phyloP scores from a whole-genome alignment of 805 yeast species.

The Suhomyces faveliae region DNA sequence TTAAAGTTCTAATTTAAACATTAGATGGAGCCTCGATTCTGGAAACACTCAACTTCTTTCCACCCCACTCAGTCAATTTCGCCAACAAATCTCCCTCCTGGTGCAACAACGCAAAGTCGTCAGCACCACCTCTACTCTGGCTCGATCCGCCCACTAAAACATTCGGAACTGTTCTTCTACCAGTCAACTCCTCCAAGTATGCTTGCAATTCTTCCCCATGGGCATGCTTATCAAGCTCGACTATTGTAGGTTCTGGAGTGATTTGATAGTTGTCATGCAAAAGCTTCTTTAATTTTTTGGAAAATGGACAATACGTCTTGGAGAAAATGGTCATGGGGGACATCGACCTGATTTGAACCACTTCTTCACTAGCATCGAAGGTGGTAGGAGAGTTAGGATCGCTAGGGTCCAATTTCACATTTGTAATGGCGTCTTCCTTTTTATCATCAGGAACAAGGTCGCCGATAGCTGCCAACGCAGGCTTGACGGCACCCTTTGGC shows the following conservation, averaged over 20 bases:
- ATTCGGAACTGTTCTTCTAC: slow-evolving; percentile 89
- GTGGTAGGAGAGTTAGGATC: slow-evolving; percentile 4
- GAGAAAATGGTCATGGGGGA: slow-evolving; percentile 68
- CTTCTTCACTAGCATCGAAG: slow-evolving; percentile 41
- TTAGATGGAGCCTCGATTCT: slow-evolving; percentile 60
- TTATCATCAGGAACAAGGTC: slow-evolving; percentile 7
- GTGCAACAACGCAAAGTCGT: slow-evolving; percentile 70
- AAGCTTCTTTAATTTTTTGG: slow-evolving; percentile 66
- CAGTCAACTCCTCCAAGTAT: slow-evolving; percentile 64
- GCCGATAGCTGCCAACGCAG: not conserved
- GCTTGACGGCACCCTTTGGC: slow-evolving; percentile 4
- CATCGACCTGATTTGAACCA: slow-evolving; percentile 52
- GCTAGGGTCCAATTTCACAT: slow-evolving; percentile 2
- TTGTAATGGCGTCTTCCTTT: slow-evolving; percentile 8
- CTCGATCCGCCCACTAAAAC: slow-evolving; percentile 63
- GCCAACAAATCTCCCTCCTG: slow-evolving; percentile 52
- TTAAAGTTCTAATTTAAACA: slow-evolving; percentile 18
- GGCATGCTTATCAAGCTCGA: slow-evolving; percentile 79
- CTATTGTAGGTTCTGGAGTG: slow-evolving; percentile 67
- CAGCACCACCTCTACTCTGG: slow-evolving; percentile 80
- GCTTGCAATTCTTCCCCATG: slow-evolving; percentile 76
- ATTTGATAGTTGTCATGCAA: slow-evolving; percentile 63
- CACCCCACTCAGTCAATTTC: slow-evolving; percentile 62
- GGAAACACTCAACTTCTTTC: slow-evolving; percentile 46
- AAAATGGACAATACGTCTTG: slow-evolving; percentile 67